Base-by-base conservation (phyloP, 495 filamentous ascomycete species). In the Daldinia decipiens region DNA sequence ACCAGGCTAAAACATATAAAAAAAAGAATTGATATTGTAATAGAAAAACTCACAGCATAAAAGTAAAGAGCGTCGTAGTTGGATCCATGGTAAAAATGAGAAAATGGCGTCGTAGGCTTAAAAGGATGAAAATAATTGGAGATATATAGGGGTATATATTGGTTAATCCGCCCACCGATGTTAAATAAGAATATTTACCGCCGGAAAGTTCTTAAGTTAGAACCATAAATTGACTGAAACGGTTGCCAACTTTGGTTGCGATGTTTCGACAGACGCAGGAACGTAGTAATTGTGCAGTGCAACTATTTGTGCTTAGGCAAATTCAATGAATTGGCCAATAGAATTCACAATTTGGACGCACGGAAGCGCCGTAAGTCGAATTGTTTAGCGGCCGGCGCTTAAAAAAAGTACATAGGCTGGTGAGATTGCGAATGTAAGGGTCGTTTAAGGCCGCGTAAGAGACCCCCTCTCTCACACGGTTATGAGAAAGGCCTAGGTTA, bases 51-150 rank as follows among this genome's bases (percentile, higher is more conserved):
- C 82, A 91, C 90, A 92, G 78, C 79, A 91, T 82, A 71, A 92
- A 92, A 62, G 90, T 91, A 81, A 91, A 88, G 74, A 92, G 85
- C 24, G 90, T 91, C n/a, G 88, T 91, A n/a, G 86, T 89, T 43
- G 81, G 82, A 75, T 86, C 82, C 89, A 91, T 92, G 75, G 67
- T 69, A 45, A 52, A 12, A 21, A 8, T 32, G 12, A 64, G 8
- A 45, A 43, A 34, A 24, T 21, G n/a, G 38, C 39, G 21, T 59
- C 38, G 31, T 24, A 53, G 32, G 59, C 32, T 45, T 26, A 51
- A 43, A 40, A 39, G 24, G 4, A 29, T 36, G 56, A 55, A 38
- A 54, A 40, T 57, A 27, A 29, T 51, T 56, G 31, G 43, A 56
- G 53, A 31, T 32, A 12, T 31, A 31, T 29, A 17, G 51, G 51